phyloP scores from a whole-genome alignment of 164 flowering plant species.

The Magnolia kwangsiensis region DNA sequence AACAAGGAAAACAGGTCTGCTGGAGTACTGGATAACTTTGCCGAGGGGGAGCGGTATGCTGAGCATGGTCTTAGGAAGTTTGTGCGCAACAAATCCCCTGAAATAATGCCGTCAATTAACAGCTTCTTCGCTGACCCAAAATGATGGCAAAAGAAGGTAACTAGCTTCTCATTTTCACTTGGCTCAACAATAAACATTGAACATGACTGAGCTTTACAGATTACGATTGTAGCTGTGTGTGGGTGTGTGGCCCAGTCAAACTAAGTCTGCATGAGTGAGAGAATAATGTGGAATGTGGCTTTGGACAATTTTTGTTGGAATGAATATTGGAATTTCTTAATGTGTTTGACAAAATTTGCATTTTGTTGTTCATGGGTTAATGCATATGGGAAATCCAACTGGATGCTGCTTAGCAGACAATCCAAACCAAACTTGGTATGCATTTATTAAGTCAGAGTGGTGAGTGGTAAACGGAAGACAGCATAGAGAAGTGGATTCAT shows the following conservation, averaged over 20 bases:
- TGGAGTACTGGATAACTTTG: slow-evolving; percentile 26
- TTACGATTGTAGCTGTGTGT: background rate
- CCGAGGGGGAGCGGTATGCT: slow-evolving; percentile 27
- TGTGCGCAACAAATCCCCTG: slow-evolving; percentile 22
- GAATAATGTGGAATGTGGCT: background rate
- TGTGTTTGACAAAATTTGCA: no score
- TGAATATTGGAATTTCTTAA: background rate
- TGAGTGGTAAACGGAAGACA: no score
- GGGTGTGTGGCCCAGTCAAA: background rate
- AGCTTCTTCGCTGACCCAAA: slow-evolving; percentile 23
- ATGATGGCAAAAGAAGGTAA: slow-evolving; percentile 2
- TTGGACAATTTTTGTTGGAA: background rate
- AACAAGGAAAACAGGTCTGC: slow-evolving; percentile 25
- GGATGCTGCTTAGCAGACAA: no score
- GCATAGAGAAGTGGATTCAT: no score
- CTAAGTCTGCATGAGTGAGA: background rate
- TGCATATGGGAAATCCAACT: no score
- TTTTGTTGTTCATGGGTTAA: no score
- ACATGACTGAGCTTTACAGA: background rate
- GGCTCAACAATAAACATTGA: background rate
- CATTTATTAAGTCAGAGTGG: no score
- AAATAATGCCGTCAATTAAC: slow-evolving; percentile 27
- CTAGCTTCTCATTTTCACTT: background rate
- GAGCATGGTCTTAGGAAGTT: slow-evolving; percentile 26
- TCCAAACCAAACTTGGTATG: no score